These are phyloP conservation scores for Eremochloa ophiuroides DNA, from an alignment of 176 grass and related monocot species.

Conservation along the genomic window DNA sequence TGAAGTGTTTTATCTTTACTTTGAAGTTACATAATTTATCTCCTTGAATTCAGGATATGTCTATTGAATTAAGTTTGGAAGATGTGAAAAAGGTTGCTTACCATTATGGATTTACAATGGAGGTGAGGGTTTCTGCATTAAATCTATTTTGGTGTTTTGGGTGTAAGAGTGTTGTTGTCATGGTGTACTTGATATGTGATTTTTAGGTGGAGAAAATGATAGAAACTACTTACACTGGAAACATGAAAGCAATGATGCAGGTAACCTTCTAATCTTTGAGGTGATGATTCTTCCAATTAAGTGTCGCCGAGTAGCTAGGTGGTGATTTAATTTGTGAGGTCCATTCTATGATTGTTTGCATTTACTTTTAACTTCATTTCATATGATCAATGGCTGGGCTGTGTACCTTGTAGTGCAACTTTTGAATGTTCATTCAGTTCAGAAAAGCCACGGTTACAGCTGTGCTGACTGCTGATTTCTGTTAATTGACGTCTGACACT, in stretches of 20 bases:
- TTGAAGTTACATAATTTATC: slow-evolving; percentile 30
- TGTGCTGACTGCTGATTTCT: slow-evolving; percentile 7
- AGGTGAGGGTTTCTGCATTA: slow-evolving; percentile 48
- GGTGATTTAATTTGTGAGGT: background rate
- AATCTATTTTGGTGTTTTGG: background rate
- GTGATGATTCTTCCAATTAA: background rate
- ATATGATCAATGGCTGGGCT: background rate
- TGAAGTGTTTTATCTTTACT: slow-evolving; percentile 23
- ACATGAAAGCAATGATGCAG: slow-evolving; percentile 92
- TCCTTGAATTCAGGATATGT: slow-evolving; percentile 83
- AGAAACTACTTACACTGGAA: slow-evolving; percentile 84
- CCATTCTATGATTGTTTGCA: background rate
- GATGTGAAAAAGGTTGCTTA: slow-evolving; percentile 90
- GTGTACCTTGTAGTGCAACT: background rate
- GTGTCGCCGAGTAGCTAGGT: slow-evolving; percentile 10
- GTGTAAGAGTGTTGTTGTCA: background rate
- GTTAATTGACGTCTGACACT: slow-evolving; percentile 11
- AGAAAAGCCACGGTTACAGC: background rate
- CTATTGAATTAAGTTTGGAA: slow-evolving; percentile 94
- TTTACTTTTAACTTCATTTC: background rate
- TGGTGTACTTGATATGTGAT: slow-evolving; percentile 12
- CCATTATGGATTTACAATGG: slow-evolving; percentile 87
- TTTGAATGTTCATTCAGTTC: background rate
- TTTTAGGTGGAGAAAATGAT: slow-evolving; percentile 84
- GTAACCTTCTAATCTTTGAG: slow-evolving; percentile 45